These are phyloP conservation scores for Earliella scabrosa DNA, from an alignment of 1,284 basidiomycete genomes.

Conservation along the genomic window DNA sequence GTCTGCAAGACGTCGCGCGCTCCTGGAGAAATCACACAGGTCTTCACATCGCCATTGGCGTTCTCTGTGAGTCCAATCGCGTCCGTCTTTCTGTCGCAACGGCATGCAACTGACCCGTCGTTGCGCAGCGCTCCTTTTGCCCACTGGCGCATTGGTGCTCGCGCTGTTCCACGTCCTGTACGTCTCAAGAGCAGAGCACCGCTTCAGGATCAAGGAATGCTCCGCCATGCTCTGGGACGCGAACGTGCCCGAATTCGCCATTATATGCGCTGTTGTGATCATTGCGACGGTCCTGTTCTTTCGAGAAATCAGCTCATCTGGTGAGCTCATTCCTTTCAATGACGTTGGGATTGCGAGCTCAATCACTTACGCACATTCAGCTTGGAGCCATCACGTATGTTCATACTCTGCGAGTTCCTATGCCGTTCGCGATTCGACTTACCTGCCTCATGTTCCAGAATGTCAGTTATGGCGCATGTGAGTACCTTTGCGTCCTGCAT, in stretches of 20 bases:
- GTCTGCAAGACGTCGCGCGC: neutral
- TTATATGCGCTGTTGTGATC: neutral
- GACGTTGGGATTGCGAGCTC: no score
- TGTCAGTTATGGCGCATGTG: neutral
- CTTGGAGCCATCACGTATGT: no score
- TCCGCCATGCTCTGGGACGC: neutral
- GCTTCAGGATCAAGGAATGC: neutral
- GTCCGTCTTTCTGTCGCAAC: neutral
- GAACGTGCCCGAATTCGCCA: conserved; percentile 5
- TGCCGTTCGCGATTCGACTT: no score
- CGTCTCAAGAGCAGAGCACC: conserved; percentile 2
- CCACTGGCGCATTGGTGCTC: neutral
- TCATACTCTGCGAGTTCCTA: no score
- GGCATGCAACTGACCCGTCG: neutral
- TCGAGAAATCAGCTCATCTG: neutral
- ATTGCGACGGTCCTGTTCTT: conserved; percentile 1
- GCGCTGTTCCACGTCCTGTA: conserved; percentile 1
- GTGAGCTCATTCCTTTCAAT: neutral
- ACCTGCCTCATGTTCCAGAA: neutral
- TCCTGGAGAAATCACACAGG: neutral
- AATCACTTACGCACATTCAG: no score
- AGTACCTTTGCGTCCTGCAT: neutral
- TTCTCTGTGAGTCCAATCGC: neutral
- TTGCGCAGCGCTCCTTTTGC: neutral
- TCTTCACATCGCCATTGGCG: neutral